phyloP scores from a whole-genome alignment of 805 yeast genomes.

The Candida argentea region DNA sequence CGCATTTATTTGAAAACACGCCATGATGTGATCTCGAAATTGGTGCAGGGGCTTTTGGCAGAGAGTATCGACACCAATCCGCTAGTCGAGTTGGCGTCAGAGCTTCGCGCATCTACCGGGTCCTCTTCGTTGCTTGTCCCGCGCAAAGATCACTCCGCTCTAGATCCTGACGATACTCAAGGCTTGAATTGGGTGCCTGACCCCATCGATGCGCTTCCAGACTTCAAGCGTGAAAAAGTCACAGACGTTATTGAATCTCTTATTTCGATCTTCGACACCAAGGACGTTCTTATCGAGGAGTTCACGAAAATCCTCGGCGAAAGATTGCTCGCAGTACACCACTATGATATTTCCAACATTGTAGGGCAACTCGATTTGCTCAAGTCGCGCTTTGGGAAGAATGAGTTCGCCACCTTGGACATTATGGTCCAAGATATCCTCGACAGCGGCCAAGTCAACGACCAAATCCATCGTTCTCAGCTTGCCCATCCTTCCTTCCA shows the following conservation, averaged over 20 bases:
- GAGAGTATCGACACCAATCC: slow-evolving; percentile 25
- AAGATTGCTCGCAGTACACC: slow-evolving; percentile 36
- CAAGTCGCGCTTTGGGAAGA: slow-evolving; percentile 55
- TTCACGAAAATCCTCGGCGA: slow-evolving; percentile 52
- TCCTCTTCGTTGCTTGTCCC: slow-evolving; percentile 1
- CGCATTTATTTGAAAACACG: slow-evolving; percentile 61
- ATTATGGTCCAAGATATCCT: slow-evolving; percentile 74
- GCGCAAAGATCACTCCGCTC: slow-evolving; percentile 2
- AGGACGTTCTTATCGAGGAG: slow-evolving; percentile 55
- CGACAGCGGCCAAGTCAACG: slow-evolving; percentile 42
- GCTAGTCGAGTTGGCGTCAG: slow-evolving; percentile 45
- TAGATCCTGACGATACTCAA: slow-evolving; percentile 20
- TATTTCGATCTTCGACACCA: slow-evolving; percentile 62
- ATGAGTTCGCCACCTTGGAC: slow-evolving; percentile 59
- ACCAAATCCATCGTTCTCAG: slow-evolving; percentile 10
- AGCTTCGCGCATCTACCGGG: slow-evolving; percentile 24
- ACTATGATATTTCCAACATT: slow-evolving; percentile 31
- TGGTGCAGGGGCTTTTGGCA: slow-evolving; percentile 65
- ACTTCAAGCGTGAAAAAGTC: slow-evolving; percentile 51
- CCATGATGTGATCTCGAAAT: slow-evolving; percentile 56
- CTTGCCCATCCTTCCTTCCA: slow-evolving; percentile 21
- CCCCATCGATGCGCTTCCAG: slow-evolving; percentile 85
- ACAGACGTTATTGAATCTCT: slow-evolving; percentile 65
- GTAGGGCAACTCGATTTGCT: slow-evolving; percentile 39
- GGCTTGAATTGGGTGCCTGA: slow-evolving; percentile 71